Evolutionary conservation across 2,329 filamentous ascomycete genomes (phyloP), one percentile per base, ranked within the genome.

Genomic region (Fusarium torreyae): DNA sequence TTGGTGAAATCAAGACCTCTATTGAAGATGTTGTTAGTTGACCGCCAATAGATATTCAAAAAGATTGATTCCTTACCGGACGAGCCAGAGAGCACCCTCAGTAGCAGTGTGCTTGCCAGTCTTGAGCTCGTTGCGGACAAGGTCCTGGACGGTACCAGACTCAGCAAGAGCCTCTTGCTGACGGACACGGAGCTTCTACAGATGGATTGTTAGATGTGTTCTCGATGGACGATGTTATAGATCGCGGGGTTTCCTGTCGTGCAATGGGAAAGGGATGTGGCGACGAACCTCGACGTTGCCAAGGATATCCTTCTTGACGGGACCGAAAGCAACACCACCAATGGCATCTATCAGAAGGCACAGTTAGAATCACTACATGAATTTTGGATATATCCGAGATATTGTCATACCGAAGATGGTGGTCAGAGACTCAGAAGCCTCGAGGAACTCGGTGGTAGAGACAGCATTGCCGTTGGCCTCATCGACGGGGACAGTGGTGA

Each of bases 1-100:
- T 90, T 89, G 70, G 95, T 98, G 85, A 99, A 99, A 78, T 98
- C 94, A 77, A 98, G 92, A 64, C 92, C 96, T 67, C 94, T 97
- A 74, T 38, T 54, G 38, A n/a, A 9, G 10, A 44, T 24, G 50
- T 33, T 39, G 28, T 43, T 26, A 43, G 48, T 52, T 59, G 45
- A 57, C 20, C 14, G 33, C 0, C 8, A 5, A 24, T 28, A 9
- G 1, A 13, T 28, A 3, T 2, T 58, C 13, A 8, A 7, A 10
- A 1, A 31, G 24, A 14, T 20, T 26, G 15, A 15, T 40, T 34
- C 61, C 86, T 65, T 86, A 97, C 93, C 95, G 92, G 72, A 91
- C 87, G 66, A 98, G 87, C 96, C 96, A 99, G 65, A 98, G 81
- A 52, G 98, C 86, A 55, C 94, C 96, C 82, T 98, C 94, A 14